Percentiles rank a stretch among this genome's conserved stretches.
Evolutionary conservation across 192 early-diverging fungal species (phyloP).

Genomic region (Entrophospora sp.): DNA sequence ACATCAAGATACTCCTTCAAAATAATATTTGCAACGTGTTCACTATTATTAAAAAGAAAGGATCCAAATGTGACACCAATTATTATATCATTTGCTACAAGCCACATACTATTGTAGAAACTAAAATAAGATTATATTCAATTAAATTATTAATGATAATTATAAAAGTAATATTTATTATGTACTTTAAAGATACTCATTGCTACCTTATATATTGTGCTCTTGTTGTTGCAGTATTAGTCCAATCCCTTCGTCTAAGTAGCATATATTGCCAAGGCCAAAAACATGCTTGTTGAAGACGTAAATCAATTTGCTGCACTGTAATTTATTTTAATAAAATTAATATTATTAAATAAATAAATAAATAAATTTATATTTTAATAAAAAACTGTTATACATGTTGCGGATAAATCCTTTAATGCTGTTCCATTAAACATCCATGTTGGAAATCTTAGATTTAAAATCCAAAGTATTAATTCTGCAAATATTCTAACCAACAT

Average conservation of each 20-base stretch:
- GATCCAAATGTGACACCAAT: conserved; percentile 75
- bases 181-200: not conserved
- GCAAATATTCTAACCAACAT: conserved; percentile 46
- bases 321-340: not conserved
- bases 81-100: conserved; percentile 86
- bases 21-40: conserved; percentile 44
- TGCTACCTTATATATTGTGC: conserved; percentile 74
- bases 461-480: conserved; percentile 44
- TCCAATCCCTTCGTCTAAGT: conserved; percentile 46
- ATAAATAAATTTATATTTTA: conserved; percentile 8
- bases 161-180: too few relatives aligned
- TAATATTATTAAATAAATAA: not conserved
- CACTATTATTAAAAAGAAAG: conserved; percentile 55
- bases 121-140: conserved; percentile 28
- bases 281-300: conserved; percentile 77
- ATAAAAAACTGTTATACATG: conserved; percentile 30
- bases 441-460: conserved; percentile 52
- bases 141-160: not conserved
- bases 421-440: conserved; percentile 55
- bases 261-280: conserved; percentile 80
- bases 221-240: conserved; percentile 45
- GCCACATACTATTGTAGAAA: conserved; percentile 95
- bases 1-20: conserved; percentile 39
- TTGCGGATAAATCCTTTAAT: conserved; percentile 62
- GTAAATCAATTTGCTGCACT: conserved; percentile 80